phyloP scores from a whole-genome alignment of 129 eudicot genomes.

The Sambucus nigra region DNA sequence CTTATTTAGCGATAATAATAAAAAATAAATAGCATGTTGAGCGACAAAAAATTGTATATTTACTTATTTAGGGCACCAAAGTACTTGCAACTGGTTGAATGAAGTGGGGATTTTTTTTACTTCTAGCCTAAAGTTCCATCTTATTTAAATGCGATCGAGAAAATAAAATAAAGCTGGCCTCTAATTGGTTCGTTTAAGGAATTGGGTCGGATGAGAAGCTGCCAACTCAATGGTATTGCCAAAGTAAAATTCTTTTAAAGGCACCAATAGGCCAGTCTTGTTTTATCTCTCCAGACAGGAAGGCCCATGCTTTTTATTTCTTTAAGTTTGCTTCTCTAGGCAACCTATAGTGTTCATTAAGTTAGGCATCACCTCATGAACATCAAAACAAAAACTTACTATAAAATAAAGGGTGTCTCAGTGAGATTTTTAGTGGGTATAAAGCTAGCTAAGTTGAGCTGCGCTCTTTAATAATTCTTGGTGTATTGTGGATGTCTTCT shows the following conservation, averaged over 20 bases:
- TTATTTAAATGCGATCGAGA: neutral
- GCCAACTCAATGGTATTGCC: constrained; percentile 11
- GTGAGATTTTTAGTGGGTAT: constrained; percentile 17
- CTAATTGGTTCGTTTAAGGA: constrained; percentile 2
- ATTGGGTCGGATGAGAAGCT: constrained; percentile 10
- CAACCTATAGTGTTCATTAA: constrained; percentile 64
- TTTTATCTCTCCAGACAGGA: constrained; percentile 39
- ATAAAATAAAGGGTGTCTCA: constrained; percentile 23
- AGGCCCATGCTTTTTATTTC: constrained; percentile 65
- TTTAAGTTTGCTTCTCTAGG: constrained; percentile 50
- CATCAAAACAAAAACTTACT: constrained; percentile 2
- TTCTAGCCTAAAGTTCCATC: neutral
- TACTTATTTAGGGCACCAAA: too few species aligned
- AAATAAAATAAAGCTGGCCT: neutral
- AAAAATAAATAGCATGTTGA: neutral
- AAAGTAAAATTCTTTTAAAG: constrained; percentile 24
- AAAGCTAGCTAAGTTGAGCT: constrained; percentile 21
- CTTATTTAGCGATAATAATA: too few species aligned
- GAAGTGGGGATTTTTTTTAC: too few species aligned
- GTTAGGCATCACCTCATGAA: constrained; percentile 46
- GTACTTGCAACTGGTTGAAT: too few species aligned
- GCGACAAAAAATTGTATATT: neutral
- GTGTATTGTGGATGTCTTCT: constrained; percentile 22
- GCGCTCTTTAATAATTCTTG: constrained; percentile 10
- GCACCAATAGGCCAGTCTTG: constrained; percentile 24